phyloP scores from a whole-genome alignment of 805 yeast species.

The Lipomyces mesembrius region DNA sequence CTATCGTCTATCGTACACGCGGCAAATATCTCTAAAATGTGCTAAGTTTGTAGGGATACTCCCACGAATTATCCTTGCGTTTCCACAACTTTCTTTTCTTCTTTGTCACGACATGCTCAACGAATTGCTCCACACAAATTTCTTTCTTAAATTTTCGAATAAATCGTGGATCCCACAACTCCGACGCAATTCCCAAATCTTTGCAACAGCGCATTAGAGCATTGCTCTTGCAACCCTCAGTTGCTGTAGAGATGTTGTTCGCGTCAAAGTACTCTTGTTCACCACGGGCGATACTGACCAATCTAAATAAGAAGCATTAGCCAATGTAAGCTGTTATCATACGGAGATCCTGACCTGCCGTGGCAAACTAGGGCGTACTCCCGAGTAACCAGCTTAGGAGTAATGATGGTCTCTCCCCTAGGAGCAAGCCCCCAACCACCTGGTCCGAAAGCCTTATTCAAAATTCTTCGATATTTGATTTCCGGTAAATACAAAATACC shows the following conservation, averaged over 20 bases:
- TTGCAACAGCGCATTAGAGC: conserved; percentile 98
- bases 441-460: conserved; percentile 93
- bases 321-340: neutral
- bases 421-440: conserved; percentile 99
- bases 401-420: conserved; percentile 78
- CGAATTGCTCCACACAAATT: conserved; percentile 80
- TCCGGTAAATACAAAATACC: conserved; percentile 92
- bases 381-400: conserved; percentile 75
- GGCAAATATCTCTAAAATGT: conserved; percentile 2
- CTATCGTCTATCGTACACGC: neutral
- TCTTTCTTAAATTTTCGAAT: conserved; percentile 68
- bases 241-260: conserved; percentile 88
- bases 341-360: conserved; percentile 56
- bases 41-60: conserved; percentile 72
- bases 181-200: conserved; percentile 95
- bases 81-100: conserved; percentile 87
- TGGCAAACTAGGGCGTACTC: conserved; percentile 88
- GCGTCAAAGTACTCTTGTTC: conserved; percentile 91
- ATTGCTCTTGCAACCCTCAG: conserved; percentile 96
- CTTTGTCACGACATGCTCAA: conserved; percentile 79
- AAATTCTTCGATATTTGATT: conserved; percentile 87
- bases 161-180: conserved; percentile 95
- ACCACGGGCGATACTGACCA: conserved; percentile 91
- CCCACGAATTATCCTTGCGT: conserved; percentile 78
- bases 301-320: conserved; percentile 29